phyloP scores from a whole-genome alignment of 306 rosid genomes.

The Vigna angularis region DNA sequence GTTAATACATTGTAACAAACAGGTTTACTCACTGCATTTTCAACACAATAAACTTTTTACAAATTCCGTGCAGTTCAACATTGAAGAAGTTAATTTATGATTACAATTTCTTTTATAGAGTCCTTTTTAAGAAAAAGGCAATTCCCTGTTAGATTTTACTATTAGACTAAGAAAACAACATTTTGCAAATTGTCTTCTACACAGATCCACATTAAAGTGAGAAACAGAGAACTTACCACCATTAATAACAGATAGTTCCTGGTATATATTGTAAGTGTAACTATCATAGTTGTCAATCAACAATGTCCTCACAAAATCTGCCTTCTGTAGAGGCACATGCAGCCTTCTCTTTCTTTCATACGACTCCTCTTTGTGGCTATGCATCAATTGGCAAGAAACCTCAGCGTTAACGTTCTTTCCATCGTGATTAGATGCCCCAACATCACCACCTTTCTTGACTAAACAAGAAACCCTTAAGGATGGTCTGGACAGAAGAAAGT shows the following conservation, averaged over 20 bases:
- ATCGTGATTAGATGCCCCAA: too few relatives aligned
- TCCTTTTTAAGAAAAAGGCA: neutral
- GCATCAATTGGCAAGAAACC: too few relatives aligned
- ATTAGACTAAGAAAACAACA: neutral
- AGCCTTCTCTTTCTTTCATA: too few relatives aligned
- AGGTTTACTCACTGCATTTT: neutral
- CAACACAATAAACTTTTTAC: neutral
- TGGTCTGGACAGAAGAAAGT: too few relatives aligned
- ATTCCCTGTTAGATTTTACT: neutral
- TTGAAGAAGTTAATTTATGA: neutral
- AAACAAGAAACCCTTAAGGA: too few relatives aligned
- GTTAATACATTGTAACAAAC: neutral
- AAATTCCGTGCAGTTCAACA: neutral
- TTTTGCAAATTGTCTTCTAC: neutral
- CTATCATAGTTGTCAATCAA: slow-evolving; percentile 98
- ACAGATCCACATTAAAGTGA: slow-evolving; percentile 11
- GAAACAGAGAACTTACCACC: slow-evolving; percentile 64
- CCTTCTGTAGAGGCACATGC: slow-evolving; percentile 51
- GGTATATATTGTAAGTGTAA: slow-evolving; percentile 96
- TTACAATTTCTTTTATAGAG: neutral
- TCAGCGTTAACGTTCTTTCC: too few relatives aligned
- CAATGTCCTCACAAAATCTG: slow-evolving; percentile 77
- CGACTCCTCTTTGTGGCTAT: too few relatives aligned
- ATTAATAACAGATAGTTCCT: slow-evolving; percentile 87
- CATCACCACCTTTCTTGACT: too few relatives aligned